Conservation (phyloP, 179 eudicot genomes). For the Monotropa hypopitys region DNA sequence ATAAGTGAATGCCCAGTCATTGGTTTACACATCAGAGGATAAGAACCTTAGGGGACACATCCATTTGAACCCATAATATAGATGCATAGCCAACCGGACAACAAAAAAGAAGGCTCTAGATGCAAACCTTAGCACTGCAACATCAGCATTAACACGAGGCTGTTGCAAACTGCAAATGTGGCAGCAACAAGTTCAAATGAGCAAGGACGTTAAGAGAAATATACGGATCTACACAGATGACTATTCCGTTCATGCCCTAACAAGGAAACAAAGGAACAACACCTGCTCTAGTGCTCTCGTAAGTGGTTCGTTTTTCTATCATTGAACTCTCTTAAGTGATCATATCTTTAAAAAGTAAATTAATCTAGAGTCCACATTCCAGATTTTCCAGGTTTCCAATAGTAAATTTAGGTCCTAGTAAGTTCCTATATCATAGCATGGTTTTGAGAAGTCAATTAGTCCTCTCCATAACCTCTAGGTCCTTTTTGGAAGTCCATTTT, state of each 20-base stretch:
- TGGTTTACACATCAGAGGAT: not conserved
- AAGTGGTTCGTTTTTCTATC: not conserved
- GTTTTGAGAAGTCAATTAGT: not conserved
- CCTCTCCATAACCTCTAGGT: not conserved
- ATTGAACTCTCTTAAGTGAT: not conserved
- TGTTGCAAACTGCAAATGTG: slow-evolving; percentile 25
- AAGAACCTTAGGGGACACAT: not conserved
- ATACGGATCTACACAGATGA: not conserved
- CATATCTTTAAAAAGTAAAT: not conserved
- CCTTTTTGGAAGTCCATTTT: not conserved
- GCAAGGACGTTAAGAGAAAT: not conserved
- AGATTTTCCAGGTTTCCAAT: not conserved
- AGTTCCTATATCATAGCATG: not conserved
- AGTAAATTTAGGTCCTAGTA: not conserved
- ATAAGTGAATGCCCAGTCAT: not conserved
- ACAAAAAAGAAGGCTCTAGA: slow-evolving; percentile 1
- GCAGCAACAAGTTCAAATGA: slow-evolving; percentile 13
- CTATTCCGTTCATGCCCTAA: not conserved
- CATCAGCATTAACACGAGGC: slow-evolving; percentile 22
- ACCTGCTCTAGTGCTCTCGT: not conserved
- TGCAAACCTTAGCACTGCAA: slow-evolving; percentile 33
- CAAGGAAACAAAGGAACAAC: not conserved
- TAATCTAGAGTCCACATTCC: not conserved
- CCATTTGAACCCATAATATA: not conserved
- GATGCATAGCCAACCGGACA: not conserved